Evolutionary conservation across 192 early-diverging fungal genomes (phyloP).

Genomic region (Podila minutissima): DNA sequence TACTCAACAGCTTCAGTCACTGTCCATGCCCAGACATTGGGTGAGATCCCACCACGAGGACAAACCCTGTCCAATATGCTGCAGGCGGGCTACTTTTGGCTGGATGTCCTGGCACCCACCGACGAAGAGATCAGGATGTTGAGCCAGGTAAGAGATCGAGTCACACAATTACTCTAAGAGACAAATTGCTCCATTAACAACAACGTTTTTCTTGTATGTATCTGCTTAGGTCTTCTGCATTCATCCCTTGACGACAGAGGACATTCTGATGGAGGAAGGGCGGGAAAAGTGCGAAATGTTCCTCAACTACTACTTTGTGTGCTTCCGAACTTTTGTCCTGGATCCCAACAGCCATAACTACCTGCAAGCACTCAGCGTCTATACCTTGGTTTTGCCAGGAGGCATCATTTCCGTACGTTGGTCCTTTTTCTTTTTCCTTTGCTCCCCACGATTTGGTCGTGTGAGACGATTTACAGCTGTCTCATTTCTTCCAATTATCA

Average conservation of each 20-base stretch:
- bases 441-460: not conserved
- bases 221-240: conserved; percentile 74
- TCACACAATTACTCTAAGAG: not conserved
- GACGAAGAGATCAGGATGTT: conserved; percentile 70
- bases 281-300: conserved; percentile 93
- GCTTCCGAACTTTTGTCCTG: conserved; percentile 71
- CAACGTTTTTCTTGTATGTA: not conserved
- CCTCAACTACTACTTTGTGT: conserved; percentile 88
- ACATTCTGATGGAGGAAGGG: conserved; percentile 84
- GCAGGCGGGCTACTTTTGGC: conserved; percentile 65
- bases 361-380: conserved; percentile 56
- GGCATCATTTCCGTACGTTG: conserved; percentile 60
- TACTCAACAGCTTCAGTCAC: conserved; percentile 73
- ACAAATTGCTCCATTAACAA: not conserved
- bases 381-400: conserved; percentile 58
- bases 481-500: too few relatives aligned
- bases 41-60: conserved; percentile 59
- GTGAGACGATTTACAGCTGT: too few relatives aligned
- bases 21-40: conserved; percentile 63
- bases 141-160: conserved; percentile 52
- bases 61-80: conserved; percentile 43
- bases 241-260: conserved; percentile 91
- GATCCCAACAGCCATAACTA: conserved; percentile 45
- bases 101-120: conserved; percentile 72
- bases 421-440: not conserved